Evolutionary conservation across 768 basidiomycete species (phyloP).

Genomic region (Hericium rajendrae): DNA sequence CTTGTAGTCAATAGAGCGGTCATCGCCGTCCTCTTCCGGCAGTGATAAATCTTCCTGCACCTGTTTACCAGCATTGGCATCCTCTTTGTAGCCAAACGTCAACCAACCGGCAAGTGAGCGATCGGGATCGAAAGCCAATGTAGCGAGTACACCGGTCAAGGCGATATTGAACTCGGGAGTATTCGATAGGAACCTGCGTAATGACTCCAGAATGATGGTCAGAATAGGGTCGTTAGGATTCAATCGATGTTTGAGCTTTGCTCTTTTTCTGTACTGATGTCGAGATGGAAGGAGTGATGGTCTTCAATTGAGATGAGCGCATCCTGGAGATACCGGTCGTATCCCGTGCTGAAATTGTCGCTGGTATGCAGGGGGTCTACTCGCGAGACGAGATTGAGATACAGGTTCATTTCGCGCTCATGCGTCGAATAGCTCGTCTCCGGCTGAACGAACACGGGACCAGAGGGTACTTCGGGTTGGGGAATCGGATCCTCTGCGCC

Average conservation of each 20-base stretch:
- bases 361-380: conserved; percentile 60
- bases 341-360: conserved; percentile 76
- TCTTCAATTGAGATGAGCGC: conserved; percentile 59
- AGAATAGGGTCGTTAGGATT: conserved; percentile 72
- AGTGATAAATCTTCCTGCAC: conserved; percentile 14
- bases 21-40: conserved; percentile 53
- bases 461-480: conserved; percentile 13
- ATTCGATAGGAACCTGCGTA: conserved; percentile 78
- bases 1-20: conserved; percentile 69
- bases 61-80: conserved; percentile 8
- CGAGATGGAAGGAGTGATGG: conserved; percentile 47
- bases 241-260: conserved; percentile 59
- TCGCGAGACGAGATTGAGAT: conserved; percentile 68
- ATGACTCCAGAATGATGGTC: conserved; percentile 54
- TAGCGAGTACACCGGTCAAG: conserved; percentile 72
- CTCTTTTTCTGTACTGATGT: conserved; percentile 29
- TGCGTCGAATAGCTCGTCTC: conserved; percentile 71
- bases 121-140: conserved; percentile 76
- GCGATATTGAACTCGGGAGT: conserved; percentile 82
- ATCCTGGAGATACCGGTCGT: conserved; percentile 75
- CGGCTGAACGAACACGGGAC: conserved; percentile 47
- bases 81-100: conserved; percentile 49
- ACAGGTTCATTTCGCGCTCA: conserved; percentile 76
- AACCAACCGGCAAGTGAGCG: conserved; percentile 86
- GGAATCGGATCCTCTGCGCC: conserved; percentile 16